Evolutionary conservation across 352 stramenopile species (phyloP), one percentile per base, ranked within the genome.

Genomic region (Peronospora destructor): DNA sequence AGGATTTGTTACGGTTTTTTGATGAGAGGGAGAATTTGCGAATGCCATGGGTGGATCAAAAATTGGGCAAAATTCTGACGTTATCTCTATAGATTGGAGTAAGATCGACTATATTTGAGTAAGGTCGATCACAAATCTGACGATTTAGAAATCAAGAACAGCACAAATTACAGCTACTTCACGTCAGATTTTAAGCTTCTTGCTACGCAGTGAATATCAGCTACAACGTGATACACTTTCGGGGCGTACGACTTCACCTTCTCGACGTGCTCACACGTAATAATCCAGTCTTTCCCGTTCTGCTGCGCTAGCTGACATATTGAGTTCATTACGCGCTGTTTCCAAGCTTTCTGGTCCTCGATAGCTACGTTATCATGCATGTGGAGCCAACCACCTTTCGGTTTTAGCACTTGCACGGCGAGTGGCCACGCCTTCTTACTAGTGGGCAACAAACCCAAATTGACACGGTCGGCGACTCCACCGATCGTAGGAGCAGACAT

Each of bases 291-390:
- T 36, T 81, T 85, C 4, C 71, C 76, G 19, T 54, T 56, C n/a
- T 64, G 45, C 19, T 58, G 38, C 0, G 74, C 80, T 2, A 96
- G 56, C 29, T 56, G 28, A 2, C 45, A 23, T 38, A 94, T 77
- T 28, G 74, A 71, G 25, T 48, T 25, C 12, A 87, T 40, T 2
- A 95, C 54, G 13, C 75, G 75, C 32, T 85, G 49, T 25, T 86
- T 69, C 89, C 89, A 97, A 8, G 53, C 49, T 32, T 91, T 61
- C 21, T 71, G 67, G 55, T 98, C 85, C 36, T 85, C 62, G 10
- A 86, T 72, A 5, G 80, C 72, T 23, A 98, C 92, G 53, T 98
- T 98, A 40, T 91, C 94, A 61, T 98, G 95, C 32, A 98, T 75
- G 60, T 98, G 95, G 32, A 98, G 66, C 91, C 88, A 97, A 6